Base-by-base conservation (phyloP, 2,329 filamentous ascomycete genomes). In the Alternaria metachromatica region DNA sequence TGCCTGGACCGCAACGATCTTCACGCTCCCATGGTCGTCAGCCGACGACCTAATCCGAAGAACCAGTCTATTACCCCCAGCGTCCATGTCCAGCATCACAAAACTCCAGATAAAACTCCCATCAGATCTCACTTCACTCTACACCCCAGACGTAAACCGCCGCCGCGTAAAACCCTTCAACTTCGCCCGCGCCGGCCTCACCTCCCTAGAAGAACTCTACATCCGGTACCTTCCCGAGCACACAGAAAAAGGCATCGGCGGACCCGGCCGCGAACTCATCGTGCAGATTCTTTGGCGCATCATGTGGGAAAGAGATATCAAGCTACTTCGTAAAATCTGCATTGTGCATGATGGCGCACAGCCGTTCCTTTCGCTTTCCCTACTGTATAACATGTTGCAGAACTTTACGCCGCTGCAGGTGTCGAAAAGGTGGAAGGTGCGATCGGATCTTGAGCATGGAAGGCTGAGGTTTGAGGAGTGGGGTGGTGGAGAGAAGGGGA, bases 141-240 rank as follows among this genome's bases (percentile, higher is more conserved):
- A 54, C 12, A 37, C 63, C 4, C 62, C 61, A 10, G 58, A 61
- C 6, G 4, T n/a, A 3, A 28, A 55, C 11, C 55, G 57, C 0
- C 58, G 44, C 15, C 67, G 64, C 45, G 46, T 69, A 5, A 41
- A 58, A 15, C 60, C 59, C 6, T 57, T 72, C 6, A 18, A 20
- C 3, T 68, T 72, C 8, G 50, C 62, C 8, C 53, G 48, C 6
- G 66, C 65, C 4, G 67, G 70, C 6, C 59, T 73, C 15, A 58
- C 18, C 11, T 33, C 60, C 5, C n/a, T 74, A 3, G 54, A 68
- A 43, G 63, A 72, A 44, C 18, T 72, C 13, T 71, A 64, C 46
- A 61, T 74, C 20, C 56, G 51, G 5, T 68, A 66, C 30, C 55
- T 25, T 0, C 58, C 60, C 4, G 18, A 60, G 13, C 55, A 56